Conservation (phyloP, 768 basidiomycete genomes). For the Lactarius trivialis region DNA sequence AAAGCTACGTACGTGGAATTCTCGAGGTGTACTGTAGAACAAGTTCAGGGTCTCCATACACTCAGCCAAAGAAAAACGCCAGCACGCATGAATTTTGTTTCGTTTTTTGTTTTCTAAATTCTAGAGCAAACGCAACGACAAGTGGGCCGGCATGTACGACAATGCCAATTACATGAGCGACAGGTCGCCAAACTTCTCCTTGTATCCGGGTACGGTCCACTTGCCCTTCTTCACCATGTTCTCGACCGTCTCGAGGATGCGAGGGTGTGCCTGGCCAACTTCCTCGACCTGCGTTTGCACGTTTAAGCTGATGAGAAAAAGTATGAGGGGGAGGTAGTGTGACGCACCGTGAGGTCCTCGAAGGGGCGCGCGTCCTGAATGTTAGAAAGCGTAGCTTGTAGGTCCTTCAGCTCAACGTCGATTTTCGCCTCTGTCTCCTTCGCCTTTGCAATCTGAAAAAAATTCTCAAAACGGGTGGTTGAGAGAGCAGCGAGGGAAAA, state of each 20-base stretch:
- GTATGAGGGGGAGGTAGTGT: not conserved
- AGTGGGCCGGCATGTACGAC: not conserved
- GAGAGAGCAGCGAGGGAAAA: not conserved
- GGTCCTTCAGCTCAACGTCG: conserved; percentile 81
- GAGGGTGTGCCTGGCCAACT: conserved; percentile 87
- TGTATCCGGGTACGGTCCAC: conserved; percentile 95
- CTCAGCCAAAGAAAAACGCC: not conserved
- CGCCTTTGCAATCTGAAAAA: conserved; percentile 71
- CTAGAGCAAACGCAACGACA: conserved; percentile 2
- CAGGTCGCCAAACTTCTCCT: conserved; percentile 96
- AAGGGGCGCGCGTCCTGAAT: conserved; percentile 97
- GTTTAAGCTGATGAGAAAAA: not conserved
- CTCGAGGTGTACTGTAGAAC: not conserved
- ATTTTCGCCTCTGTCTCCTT: conserved; percentile 87
- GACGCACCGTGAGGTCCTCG: conserved; percentile 86
- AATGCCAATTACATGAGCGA: conserved; percentile 65
- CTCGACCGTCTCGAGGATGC: conserved; percentile 85
- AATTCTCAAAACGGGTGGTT: not conserved
- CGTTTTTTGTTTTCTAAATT: conserved; percentile 3
- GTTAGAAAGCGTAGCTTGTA: conserved; percentile 90
- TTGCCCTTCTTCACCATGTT: conserved; percentile 97
- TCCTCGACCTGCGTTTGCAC: conserved; percentile 61
- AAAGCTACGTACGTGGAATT: not conserved
- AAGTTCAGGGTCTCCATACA: not conserved
- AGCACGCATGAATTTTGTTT: not conserved